Evolutionary conservation across 768 basidiomycete genomes (phyloP).

Genomic region (Calvatia gigantea): DNA sequence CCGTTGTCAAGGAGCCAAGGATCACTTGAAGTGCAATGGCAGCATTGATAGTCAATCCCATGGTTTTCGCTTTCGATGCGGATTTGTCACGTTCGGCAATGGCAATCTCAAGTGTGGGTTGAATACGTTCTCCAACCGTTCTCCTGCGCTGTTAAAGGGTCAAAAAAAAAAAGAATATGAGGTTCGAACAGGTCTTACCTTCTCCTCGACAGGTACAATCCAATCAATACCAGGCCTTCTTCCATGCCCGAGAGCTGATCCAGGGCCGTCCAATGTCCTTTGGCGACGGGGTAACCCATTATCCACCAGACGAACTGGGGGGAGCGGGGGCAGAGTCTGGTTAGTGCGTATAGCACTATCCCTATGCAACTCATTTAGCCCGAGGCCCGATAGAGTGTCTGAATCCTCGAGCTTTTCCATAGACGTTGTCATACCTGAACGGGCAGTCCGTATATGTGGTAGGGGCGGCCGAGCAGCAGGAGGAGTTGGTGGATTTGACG

Average conservation of each 20-base stretch:
- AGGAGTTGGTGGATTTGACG: neutral
- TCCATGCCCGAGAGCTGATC: conserved; percentile 12
- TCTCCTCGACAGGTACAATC: conserved; percentile 33
- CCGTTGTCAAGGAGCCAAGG: conserved; percentile 66
- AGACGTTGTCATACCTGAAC: neutral
- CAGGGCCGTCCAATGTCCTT: conserved; percentile 16
- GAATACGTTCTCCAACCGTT: conserved; percentile 49
- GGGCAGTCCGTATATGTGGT: neutral
- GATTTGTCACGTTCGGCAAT: conserved; percentile 42
- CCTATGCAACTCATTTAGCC: conserved; percentile 5
- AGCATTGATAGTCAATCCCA: conserved; percentile 33
- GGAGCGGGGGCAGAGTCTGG: conserved; percentile 10
- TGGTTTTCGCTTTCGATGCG: conserved; percentile 39
- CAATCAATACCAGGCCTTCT: conserved; percentile 33
- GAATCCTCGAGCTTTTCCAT: conserved; percentile 7
- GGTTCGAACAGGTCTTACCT: conserved; percentile 17
- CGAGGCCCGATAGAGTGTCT: conserved; percentile 10
- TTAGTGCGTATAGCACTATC: conserved; percentile 7
- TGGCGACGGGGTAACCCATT: conserved; percentile 1
- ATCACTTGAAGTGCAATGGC: conserved; percentile 64
- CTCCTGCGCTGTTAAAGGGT: conserved; percentile 19
- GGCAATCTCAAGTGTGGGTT: conserved; percentile 51
- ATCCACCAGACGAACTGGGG: conserved; percentile 10
- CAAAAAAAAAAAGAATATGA: neutral
- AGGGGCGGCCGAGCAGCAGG: neutral